A percentile compares a stretch with the other conserved stretches of the same genome.
phyloP scores from a whole-genome alignment of 2,329 filamentous ascomycete species.

The Aspergillus oerlinghausenensis region DNA sequence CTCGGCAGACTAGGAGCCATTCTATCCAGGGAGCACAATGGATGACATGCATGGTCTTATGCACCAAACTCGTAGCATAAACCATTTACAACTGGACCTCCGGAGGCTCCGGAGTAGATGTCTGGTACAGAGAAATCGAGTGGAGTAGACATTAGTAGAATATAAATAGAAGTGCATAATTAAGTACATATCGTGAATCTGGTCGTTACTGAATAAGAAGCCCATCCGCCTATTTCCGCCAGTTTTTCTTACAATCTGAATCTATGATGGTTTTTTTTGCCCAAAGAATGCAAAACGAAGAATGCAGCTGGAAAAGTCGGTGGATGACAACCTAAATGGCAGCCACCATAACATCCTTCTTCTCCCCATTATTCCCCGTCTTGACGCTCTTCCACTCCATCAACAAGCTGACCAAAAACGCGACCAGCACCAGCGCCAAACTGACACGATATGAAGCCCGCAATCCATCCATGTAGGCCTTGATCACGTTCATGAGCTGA shows the following conservation, averaged over 20 bases:
- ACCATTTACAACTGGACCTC: not conserved
- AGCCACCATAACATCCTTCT: not conserved
- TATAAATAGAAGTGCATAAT: not conserved
- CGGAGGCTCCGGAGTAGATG: not conserved
- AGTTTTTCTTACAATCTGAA: not conserved
- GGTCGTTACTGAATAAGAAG: not conserved
- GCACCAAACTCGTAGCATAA: not conserved
- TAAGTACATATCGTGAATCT: not conserved
- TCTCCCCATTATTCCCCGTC: not conserved
- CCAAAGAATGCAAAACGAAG: not conserved
- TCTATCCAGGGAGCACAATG: not conserved
- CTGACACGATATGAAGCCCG: conserved; percentile 18
- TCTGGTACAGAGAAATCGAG: not conserved
- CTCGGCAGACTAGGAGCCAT: not conserved
- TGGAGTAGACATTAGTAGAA: not conserved
- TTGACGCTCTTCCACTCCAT: conserved; percentile 25
- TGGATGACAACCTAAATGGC: not conserved
- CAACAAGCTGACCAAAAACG: conserved; percentile 16
- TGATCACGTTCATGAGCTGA: conserved; percentile 15
- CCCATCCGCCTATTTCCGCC: not conserved
- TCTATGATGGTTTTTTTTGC: not conserved
- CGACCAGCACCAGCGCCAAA: conserved; percentile 15
- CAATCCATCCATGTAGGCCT: conserved; percentile 19
- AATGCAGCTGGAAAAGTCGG: not conserved
- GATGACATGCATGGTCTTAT: not conserved